Evolutionary conservation across 1,284 basidiomycete genomes (phyloP), one percentile per base, ranked within the genome.

Genomic region (Peniophora sp.): DNA sequence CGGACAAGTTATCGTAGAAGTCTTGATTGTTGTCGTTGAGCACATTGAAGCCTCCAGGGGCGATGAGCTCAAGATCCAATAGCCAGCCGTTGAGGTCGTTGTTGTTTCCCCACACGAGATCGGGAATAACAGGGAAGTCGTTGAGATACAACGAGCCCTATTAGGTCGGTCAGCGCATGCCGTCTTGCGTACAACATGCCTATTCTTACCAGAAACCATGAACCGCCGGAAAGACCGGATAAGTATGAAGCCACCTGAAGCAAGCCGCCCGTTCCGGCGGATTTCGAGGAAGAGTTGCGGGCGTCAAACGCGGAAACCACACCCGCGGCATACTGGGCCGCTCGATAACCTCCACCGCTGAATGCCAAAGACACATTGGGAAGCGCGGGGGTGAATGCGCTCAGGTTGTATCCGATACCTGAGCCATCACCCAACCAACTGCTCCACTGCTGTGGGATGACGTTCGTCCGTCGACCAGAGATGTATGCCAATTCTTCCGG

Each of bases 261-360:
- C 6, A 80, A 57, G 0, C 79, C 79, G 0, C 75, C 79, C 0
- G 68, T 68, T 0, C 77, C 79, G 0, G 61, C 66, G 2, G 43
- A 48, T 10, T 58, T 64, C 0, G 75, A 67, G 0, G 74, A 67
- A 5, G 58, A 20, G 52, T 81, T 79, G 14, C 78, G 60, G 6
- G 60, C 73, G 53, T 81, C 79, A 23, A 81, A 56, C 1, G 73
- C 71, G 48, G 72, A 73, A 41, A 80, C 55, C 2, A 75, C 65
- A 0, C 73, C 78, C 0, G 74, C 74, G 6, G 73, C 75, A 55
- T 78, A 77, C 2, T 75, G 66, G 0, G 74, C 70, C 0, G 78
- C 75, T 2, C 77, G 65, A 51, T 72, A 70, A 0, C 75, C 69
- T 14, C 75, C 76, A 5, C 75, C 75, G 49, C 74, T 77, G 19